phyloP scores from a whole-genome alignment of 1,139 yeast genomes.

The Suhomyces panamericanus region DNA sequence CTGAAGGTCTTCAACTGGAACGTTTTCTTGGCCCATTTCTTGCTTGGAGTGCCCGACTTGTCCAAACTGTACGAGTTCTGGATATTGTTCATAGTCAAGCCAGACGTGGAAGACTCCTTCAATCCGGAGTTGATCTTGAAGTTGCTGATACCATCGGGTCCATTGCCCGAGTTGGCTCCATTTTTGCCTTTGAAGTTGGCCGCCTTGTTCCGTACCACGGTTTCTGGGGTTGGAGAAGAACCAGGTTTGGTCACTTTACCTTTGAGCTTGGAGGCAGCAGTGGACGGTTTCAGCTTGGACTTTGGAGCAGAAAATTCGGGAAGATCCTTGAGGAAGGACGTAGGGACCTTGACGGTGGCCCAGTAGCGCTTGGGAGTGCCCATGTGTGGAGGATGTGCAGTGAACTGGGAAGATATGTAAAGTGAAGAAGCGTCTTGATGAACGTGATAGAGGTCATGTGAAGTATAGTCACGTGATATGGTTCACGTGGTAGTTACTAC shows the following conservation, averaged over 20 bases:
- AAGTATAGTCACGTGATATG: background rate
- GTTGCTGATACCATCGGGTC: conserved; percentile 18
- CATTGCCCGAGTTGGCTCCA: conserved; percentile 3
- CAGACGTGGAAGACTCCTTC: conserved; percentile 45
- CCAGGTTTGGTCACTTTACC: conserved; percentile 8
- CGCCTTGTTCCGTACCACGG: conserved; percentile 6
- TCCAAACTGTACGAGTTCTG: conserved; percentile 41
- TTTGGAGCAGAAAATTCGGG: conserved; percentile 39
- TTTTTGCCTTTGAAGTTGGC: conserved; percentile 10
- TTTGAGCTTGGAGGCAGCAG: conserved; percentile 17
- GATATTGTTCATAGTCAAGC: conserved; percentile 42
- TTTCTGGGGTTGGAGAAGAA: conserved; percentile 27
- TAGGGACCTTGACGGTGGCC: conserved; percentile 37
- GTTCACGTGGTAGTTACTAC: background rate
- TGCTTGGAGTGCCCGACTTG: conserved; percentile 49
- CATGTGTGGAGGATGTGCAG: conserved; percentile 17
- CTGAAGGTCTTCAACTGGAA: conserved; percentile 56
- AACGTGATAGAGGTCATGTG: background rate
- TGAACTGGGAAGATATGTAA: background rate
- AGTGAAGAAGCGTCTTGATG: too few relatives aligned
- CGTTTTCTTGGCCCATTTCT: conserved; percentile 53
- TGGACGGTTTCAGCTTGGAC: conserved; percentile 25
- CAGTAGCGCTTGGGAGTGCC: conserved; percentile 35
- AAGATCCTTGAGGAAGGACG: conserved; percentile 31
- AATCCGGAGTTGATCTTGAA: conserved; percentile 42